Percentiles rank a stretch among this genome's conserved stretches.
Evolutionary conservation across 1,284 basidiomycete genomes (phyloP).

Genomic region (Pseudozyma pruni): DNA sequence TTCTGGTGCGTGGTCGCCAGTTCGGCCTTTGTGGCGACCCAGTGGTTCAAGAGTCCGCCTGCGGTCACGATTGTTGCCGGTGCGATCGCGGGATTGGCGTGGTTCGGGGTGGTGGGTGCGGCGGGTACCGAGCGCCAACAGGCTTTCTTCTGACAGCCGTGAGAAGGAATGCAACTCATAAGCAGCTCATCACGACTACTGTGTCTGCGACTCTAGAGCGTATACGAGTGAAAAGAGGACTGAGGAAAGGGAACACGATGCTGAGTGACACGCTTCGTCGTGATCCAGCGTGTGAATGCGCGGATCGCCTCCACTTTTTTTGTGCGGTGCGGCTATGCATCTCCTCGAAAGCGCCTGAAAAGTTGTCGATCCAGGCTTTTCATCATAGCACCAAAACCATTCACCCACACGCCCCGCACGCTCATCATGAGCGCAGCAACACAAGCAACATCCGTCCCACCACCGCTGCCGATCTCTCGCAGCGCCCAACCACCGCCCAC

Average conservation of each 20-base stretch:
- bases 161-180: too few relatives aligned
- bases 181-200: not conserved
- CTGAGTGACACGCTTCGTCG: too few relatives aligned
- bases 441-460: not conserved
- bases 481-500: slow-evolving; percentile 14
- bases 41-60: slow-evolving; percentile 69
- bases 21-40: slow-evolving; percentile 44
- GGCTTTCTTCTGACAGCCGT: slow-evolving; percentile 33
- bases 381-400: too few relatives aligned
- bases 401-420: too few relatives aligned
- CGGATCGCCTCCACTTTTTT: too few relatives aligned
- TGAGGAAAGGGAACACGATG: too few relatives aligned
- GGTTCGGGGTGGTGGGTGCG: slow-evolving; percentile 68
- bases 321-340: too few relatives aligned
- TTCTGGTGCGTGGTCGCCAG: slow-evolving; percentile 70
- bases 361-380: too few relatives aligned
- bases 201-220: too few relatives aligned
- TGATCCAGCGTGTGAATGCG: too few relatives aligned
- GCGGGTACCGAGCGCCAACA: slow-evolving; percentile 38
- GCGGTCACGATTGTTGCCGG: slow-evolving; percentile 68
- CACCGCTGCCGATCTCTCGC: slow-evolving; percentile 15
- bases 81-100: slow-evolving; percentile 68
- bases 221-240: too few relatives aligned
- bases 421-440: slow-evolving; percentile 5
- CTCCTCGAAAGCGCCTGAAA: too few relatives aligned